A percentile compares a stretch with the other conserved stretches of the same genome.
These are phyloP conservation scores for Aspergillus fumigatiaffinis DNA, from an alignment of 2,329 filamentous ascomycete genomes.

Conservation along the genomic window DNA sequence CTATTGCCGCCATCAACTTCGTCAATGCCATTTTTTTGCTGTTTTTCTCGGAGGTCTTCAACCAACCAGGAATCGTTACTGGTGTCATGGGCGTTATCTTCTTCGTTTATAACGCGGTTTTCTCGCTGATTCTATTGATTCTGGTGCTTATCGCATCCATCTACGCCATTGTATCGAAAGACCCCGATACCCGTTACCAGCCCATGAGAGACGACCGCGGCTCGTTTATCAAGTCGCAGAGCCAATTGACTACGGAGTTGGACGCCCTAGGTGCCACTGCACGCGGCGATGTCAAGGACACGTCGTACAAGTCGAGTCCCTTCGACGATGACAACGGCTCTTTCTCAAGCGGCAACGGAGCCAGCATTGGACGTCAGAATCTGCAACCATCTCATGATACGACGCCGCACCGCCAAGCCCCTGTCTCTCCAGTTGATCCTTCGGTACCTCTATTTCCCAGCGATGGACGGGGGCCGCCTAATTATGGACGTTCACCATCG, in stretches of 20 bases:
- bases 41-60: conserved; percentile 83
- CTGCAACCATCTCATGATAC: conserved; percentile 31
- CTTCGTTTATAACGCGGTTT: conserved; percentile 81
- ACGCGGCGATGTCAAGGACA: conserved; percentile 68
- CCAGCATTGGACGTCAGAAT: conserved; percentile 49
- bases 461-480: conserved; percentile 39
- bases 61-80: conserved; percentile 74
- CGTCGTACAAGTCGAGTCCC: conserved; percentile 55
- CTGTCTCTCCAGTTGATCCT: conserved; percentile 47
- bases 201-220: conserved; percentile 95
- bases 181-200: conserved; percentile 91
- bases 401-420: conserved; percentile 35
- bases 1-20: conserved; percentile 86
- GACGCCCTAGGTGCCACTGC: conserved; percentile 87
- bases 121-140: conserved; percentile 75
- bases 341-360: conserved; percentile 51
- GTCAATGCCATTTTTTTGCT: conserved; percentile 84
- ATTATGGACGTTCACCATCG: conserved; percentile 34
- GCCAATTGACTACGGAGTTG: conserved; percentile 79
- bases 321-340: conserved; percentile 71
- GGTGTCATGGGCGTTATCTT: conserved; percentile 87
- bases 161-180: conserved; percentile 84
- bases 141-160: conserved; percentile 73
- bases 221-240: conserved; percentile 96
- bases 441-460: conserved; percentile 47